Evolutionary conservation across 371 early-diverging fungal genomes (phyloP), one percentile per base, ranked within the genome.

Genomic region (Cokeromyces recurvatus): DNA sequence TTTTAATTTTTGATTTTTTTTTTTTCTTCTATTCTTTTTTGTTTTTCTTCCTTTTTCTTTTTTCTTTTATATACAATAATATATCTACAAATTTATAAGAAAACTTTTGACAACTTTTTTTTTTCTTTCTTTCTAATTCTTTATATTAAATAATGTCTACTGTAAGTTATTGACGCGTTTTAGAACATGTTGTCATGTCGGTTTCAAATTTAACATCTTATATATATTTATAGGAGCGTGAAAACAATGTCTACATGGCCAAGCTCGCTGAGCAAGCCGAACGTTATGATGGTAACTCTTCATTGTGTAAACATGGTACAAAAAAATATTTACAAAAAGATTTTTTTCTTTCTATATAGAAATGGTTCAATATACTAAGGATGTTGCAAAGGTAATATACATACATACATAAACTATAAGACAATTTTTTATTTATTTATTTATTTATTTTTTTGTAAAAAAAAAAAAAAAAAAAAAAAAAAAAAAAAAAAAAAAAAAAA

Each of bases 231-330:
- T 51, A 66, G 67, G 67, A 66, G 44, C 67, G 67, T 36, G 67
- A 66, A 48, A 59, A 66, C 52, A 66, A 56, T 49, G 78, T 74
- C 53, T 80, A 76, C 78, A 89, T 91, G 89, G 99, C 98, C 76
- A 95, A 95, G 84, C 87, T 97, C 53, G 90, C 93, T 63, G 99
- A 99, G 83, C 94, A 95, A 75, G 95, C 99, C 48, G 99, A 99
- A 78, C 89, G 98, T 59, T 99, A 97, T 68, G 95, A 97, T 48
- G 68, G 68, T 62, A 62, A 51, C 34, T 17, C 12, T 15, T 41
- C 2, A 22, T 12, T 37, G 32, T 17, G 3, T 14, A 12, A 27
- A 11, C 29, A 11, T 5, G 11, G 29, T 5, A 27, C 7, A 11
- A 27, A 27, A 27, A 27, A 27, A 27, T 27, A 27, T 7, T 7